phyloP scores from a whole-genome alignment of 495 filamentous ascomycete species.

The Aspergillus egyptiacus region DNA sequence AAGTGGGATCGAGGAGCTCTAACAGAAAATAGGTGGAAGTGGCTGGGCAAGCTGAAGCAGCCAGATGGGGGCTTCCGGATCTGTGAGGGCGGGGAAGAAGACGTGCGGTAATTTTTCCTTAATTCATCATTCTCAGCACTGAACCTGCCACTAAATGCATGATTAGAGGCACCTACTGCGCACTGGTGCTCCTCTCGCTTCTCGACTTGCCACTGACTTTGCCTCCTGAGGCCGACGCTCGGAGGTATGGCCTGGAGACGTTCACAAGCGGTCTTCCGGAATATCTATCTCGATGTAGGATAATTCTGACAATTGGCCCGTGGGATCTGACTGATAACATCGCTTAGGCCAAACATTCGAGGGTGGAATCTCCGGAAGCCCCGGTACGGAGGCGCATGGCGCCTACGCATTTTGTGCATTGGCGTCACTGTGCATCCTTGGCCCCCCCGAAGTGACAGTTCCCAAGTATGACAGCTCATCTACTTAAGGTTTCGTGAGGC shows the following conservation, averaged over 20 bases:
- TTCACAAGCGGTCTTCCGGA: conserved; percentile 66
- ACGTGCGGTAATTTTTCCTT: conserved; percentile 62
- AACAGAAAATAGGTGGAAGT: conserved; percentile 59
- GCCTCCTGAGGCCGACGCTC: conserved; percentile 53
- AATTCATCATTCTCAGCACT: background rate
- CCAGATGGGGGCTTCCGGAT: conserved; percentile 77
- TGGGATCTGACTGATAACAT: conserved; percentile 13
- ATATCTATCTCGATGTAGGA: conserved; percentile 76
- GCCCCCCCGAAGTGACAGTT: conserved; percentile 65
- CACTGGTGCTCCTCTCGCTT: conserved; percentile 72
- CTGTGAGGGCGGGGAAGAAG: conserved; percentile 76
- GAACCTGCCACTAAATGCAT: conserved; percentile 14
- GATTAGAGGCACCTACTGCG: conserved; percentile 79
- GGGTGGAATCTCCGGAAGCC: conserved; percentile 80
- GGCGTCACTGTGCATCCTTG: conserved; percentile 77
- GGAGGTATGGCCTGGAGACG: conserved; percentile 37
- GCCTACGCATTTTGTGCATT: conserved; percentile 95
- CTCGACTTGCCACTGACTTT: conserved; percentile 77
- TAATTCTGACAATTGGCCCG: background rate
- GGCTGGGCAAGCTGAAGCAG: conserved; percentile 79
- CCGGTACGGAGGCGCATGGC: conserved; percentile 84
- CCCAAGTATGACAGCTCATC: conserved; percentile 43
- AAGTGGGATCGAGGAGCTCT: conserved; percentile 12
- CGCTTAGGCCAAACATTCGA: conserved; percentile 83
- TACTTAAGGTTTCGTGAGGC: background rate